Percentiles rank a stretch among this genome's conserved stretches.
Evolutionary conservation across 139 green algal species (phyloP).

Genomic region (Pleodorina starrii): DNA sequence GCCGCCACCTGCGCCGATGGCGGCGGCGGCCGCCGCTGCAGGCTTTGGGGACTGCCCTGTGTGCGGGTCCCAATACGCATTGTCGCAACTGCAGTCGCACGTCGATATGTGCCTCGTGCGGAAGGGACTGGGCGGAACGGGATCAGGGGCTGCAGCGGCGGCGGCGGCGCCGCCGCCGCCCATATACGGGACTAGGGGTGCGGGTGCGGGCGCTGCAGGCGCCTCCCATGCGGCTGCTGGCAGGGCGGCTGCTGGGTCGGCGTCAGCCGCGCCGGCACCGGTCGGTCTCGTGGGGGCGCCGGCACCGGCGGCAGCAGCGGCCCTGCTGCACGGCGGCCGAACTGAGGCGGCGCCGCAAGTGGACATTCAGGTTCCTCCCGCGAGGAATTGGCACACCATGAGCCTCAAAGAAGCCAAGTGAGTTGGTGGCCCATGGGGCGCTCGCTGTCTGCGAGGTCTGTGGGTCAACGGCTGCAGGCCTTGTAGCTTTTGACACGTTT

Average conservation of each 20-base stretch:
- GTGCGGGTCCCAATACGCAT: neutral
- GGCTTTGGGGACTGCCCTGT: neutral
- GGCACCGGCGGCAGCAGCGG: neutral
- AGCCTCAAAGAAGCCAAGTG: neutral
- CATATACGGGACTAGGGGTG: neutral
- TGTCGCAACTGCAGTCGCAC: slow-evolving; percentile 7
- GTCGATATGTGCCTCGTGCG: slow-evolving; percentile 13
- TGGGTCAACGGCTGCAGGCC: neutral
- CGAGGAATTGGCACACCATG: neutral
- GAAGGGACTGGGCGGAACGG: neutral
- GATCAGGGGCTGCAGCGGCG: too few relatives aligned
- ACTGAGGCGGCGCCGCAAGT: neutral
- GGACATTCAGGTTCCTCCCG: neutral
- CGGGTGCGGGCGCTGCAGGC: neutral
- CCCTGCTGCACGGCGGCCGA: neutral
- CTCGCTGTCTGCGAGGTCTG: neutral
- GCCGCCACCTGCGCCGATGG: neutral
- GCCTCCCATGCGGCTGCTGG: neutral
- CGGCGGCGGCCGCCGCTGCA: neutral
- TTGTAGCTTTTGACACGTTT: neutral
- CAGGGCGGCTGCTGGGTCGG: too few relatives aligned
- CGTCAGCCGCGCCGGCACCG: too few relatives aligned
- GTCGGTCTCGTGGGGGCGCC: too few relatives aligned
- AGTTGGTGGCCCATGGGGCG: neutral
- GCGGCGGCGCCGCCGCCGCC: too few relatives aligned